phyloP scores from a whole-genome alignment of 73 alveolate genomes.

The Paramecium bursaria region DNA sequence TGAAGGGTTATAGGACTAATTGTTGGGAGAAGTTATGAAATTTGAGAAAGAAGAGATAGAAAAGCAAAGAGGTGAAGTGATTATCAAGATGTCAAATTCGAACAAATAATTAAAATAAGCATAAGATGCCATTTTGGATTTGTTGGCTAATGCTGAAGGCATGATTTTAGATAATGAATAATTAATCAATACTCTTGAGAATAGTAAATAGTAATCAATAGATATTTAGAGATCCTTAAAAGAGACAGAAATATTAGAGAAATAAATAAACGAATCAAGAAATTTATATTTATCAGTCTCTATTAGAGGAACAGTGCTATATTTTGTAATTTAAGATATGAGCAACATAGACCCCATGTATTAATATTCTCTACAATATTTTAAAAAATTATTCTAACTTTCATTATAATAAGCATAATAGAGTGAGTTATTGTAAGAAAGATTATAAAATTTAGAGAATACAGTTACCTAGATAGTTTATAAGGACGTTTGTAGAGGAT shows the following conservation, averaged over 20 bases:
- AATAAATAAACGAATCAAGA: conserved; percentile 91
- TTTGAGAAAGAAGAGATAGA: conserved; percentile 96
- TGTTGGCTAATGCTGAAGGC: conserved; percentile 88
- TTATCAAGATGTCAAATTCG: conserved; percentile 91
- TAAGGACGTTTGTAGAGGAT: conserved; percentile 94
- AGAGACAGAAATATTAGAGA: conserved; percentile 85
- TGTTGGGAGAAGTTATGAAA: conserved; percentile 94
- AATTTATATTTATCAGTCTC: conserved; percentile 93
- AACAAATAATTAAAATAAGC: conserved; percentile 84
- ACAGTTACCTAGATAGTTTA: conserved; percentile 89
- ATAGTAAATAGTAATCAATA: conserved; percentile 83
- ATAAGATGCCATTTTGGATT: conserved; percentile 88
- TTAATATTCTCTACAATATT: conserved; percentile 91
- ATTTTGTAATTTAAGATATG: conserved; percentile 94
- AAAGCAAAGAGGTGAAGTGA: conserved; percentile 94
- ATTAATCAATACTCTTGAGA: conserved; percentile 90
- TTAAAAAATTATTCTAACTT: conserved; percentile 87
- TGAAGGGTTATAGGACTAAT: conserved; percentile 94
- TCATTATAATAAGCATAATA: conserved; percentile 76
- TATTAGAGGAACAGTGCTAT: conserved; percentile 92
- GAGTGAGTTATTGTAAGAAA: conserved; percentile 74
- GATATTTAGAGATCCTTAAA: conserved; percentile 86
- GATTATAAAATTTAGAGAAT: conserved; percentile 84
- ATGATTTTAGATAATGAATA: conserved; percentile 91
- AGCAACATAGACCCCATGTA: conserved; percentile 97